Conservation (phyloP, 2,329 filamentous ascomycete genomes). For the Trichoderma sp. region DNA sequence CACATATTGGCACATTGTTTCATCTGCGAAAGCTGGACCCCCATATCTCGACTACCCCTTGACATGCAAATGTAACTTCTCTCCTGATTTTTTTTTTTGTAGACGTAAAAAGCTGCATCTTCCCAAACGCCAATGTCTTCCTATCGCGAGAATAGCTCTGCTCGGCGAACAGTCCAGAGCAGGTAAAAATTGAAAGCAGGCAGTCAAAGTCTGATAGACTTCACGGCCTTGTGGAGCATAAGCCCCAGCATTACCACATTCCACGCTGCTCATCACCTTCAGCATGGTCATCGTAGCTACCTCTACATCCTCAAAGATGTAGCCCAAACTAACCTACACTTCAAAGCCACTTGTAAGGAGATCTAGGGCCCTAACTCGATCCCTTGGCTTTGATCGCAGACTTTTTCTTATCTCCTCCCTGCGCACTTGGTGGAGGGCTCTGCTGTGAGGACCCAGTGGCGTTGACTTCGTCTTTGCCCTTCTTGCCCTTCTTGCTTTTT, state of each 20-base stretch:
- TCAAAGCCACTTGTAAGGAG: conserved; percentile 2
- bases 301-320: not conserved
- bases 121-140: conserved; percentile 11
- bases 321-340: not conserved
- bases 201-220: not conserved
- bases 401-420: conserved; percentile 19
- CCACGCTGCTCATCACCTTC: not conserved
- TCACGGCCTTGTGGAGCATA: not conserved
- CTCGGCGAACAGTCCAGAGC: not conserved
- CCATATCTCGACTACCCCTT: not conserved
- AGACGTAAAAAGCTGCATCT: conserved; percentile 1
- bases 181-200: not conserved
- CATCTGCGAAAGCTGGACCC: not conserved
- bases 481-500: conserved; percentile 31
- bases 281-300: not conserved
- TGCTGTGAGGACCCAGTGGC: conserved; percentile 19
- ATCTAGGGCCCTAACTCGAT: conserved; percentile 2
- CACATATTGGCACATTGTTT: not conserved
- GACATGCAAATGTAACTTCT: not conserved
- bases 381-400: not conserved
- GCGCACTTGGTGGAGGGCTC: conserved; percentile 24
- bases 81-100: not conserved
- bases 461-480: conserved; percentile 29
- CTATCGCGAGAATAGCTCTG: not conserved
- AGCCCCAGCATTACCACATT: not conserved